Base-by-base conservation (phyloP, 23 red algal species). In the Gracilaria domingensis region DNA sequence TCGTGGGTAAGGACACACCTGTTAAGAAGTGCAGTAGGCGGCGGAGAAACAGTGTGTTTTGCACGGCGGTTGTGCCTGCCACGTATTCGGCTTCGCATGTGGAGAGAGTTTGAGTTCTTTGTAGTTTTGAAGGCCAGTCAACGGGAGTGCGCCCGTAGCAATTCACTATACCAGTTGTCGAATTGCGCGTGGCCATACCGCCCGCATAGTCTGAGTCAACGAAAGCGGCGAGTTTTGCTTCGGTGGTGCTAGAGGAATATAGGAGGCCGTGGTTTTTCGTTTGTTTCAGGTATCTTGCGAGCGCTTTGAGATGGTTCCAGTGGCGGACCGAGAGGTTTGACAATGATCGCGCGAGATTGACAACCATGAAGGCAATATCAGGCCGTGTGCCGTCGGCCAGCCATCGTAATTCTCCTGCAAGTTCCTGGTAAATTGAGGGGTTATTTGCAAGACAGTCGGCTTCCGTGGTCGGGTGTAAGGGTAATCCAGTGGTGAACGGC, bases 21-120 rank as follows among this genome's bases (percentile, higher is more conserved):
- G 4, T 3, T 18, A 83, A 49, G 33, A 54, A 45, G 25, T 5
- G 18, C 16, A 64, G 17, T 4, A 83, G 13, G 53, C 24, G 24
- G 0, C 13, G 61, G 20, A 87, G 16, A 21, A 54, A 87, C 16
- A 71, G 38, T 4, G 83, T 49, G 23, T 87, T 39, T 49, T 78
- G 39, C 8, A 57, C 66, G 0, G 61, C 36, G 4, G 83, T n/a
- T n/a, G 83, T 74, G 0, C 33, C 65, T 0, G 83, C 64, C 1
- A 72, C 6, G 30, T 87, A 87, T 35, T 87, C 83, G 30, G 62
- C 83, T 74, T 87, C 83, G 45, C 62, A 69, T 0, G 83, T 87
- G 12, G 66, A 77, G 30, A 73, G 38, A 0, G 83, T 51, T 40
- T 67, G 34, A 11, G 61, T 71, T 13, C 6, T 21, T 49, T 87